A percentile compares a stretch with the other conserved stretches of the same genome.
phyloP scores from a whole-genome alignment of 768 basidiomycete species.

The Trametes gibbosa region DNA sequence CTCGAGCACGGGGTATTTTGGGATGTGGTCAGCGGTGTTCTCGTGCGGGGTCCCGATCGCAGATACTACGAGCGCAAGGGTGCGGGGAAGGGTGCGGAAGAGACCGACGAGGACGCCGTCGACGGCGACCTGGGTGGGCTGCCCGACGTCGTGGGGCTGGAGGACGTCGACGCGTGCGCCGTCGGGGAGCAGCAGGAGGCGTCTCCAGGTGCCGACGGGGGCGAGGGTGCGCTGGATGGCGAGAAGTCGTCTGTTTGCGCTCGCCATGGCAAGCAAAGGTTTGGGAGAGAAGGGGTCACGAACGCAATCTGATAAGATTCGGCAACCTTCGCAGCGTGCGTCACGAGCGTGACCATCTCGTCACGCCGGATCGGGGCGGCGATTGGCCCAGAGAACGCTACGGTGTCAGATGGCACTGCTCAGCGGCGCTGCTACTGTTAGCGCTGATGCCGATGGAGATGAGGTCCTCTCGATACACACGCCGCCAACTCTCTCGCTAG shows the following conservation, averaged over 20 bases:
- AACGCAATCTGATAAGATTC: constrained; percentile 17
- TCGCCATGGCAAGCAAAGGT: neutral
- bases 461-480: too few species aligned
- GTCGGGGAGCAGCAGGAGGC: constrained; percentile 15
- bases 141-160: neutral
- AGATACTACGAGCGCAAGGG: constrained; percentile 17
- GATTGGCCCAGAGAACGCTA: neutral
- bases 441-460: too few species aligned
- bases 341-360: neutral
- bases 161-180: constrained; percentile 10
- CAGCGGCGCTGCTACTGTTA: too few species aligned
- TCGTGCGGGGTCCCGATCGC: constrained; percentile 19
- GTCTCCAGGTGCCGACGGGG: neutral
- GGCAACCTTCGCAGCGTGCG: neutral
- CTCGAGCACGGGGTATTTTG: constrained; percentile 19
- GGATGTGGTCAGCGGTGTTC: constrained; percentile 16
- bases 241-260: constrained; percentile 4
- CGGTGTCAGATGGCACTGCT: neutral
- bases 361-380: neutral
- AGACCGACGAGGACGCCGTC: constrained; percentile 12
- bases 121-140: constrained; percentile 10
- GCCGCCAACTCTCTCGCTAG: too few species aligned
- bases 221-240: constrained; percentile 12
- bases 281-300: neutral
- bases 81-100: constrained; percentile 17